Evolutionary conservation across 495 filamentous ascomycete species (phyloP), one percentile per base, ranked within the genome.

Genomic region (Aspergillus affinis): DNA sequence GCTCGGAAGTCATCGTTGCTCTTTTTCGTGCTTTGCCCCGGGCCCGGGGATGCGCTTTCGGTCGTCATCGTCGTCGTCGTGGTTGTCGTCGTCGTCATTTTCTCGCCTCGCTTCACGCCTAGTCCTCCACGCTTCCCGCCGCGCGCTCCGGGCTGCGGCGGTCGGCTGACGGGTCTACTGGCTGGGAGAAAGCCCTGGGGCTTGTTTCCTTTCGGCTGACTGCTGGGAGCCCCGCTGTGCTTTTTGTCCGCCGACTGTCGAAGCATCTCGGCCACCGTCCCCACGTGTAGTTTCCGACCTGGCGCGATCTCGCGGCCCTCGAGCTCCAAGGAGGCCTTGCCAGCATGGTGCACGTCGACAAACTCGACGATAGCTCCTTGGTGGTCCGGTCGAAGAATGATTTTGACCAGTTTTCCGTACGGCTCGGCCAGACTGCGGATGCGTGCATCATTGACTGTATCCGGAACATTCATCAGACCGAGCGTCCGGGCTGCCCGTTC

Each of bases 361-460:
- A 87, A 96, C 68, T 98, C 94, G 48, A 97, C 80, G 53, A 93
- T 87, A 10, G 92, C 94, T n/a, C 94, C 93, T 62, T 87, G 84
- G 59, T 94, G 89, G 53, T 90, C 83, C 2, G 91, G 91, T 45
- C 84, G 79, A 45, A 88, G 68, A 15, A 78, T 65, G 32, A 88
- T 75, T 67, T 86, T 84, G 58, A 82, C 70, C 20, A 87, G 67
- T 21, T 72, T 70, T 20, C 83, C 84, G 51, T 75, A 82, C 12
- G 83, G 81, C 59, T 90, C 87, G 9, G 87, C 76, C 20, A 88
- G 71, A 15, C 78, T 73, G n/a, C 78, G 80, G 54, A 89, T 79
- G 1, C 84, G 83, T 10, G 83, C 80, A 59, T 86, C 82, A 53
- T 87, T 89, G 60, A 88, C 79, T 0, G 85, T 89, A 60, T 89